These are phyloP conservation scores for Fusarium chlamydosporum DNA, from an alignment of 2,329 filamentous ascomycete species.

Conservation along the genomic window DNA sequence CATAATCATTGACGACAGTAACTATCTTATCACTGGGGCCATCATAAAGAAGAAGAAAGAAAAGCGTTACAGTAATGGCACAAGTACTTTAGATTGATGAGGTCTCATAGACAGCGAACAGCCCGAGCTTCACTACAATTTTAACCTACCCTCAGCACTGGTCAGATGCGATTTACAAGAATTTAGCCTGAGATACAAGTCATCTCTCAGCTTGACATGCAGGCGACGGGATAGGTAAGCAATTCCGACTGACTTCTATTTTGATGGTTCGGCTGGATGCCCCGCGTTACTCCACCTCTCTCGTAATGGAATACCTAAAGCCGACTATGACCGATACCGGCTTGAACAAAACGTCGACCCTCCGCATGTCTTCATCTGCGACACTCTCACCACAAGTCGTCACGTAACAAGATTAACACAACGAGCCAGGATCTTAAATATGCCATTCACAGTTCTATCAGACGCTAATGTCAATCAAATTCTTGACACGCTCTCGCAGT, in stretches of 20 bases:
- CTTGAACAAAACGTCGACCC: no score
- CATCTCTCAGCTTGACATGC: no score
- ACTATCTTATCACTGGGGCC: neutral
- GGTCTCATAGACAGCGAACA: no score
- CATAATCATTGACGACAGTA: slow-evolving; percentile 4
- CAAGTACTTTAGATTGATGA: slow-evolving; percentile 6
- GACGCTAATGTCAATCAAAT: slow-evolving; percentile 46
- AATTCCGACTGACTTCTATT: neutral
- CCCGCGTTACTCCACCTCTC: neutral
- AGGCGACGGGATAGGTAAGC: no score
- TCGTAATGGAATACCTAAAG: no score
- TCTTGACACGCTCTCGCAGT: slow-evolving; percentile 31
- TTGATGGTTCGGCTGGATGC: neutral
- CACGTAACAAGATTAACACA: neutral
- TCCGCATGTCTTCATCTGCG: neutral
- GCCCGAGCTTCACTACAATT: neutral
- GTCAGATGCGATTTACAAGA: no score
- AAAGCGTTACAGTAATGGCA: neutral
- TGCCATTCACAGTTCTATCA: slow-evolving; percentile 49
- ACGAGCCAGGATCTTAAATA: neutral
- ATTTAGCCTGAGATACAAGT: no score
- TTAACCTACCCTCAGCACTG: neutral
- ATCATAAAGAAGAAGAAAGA: no score
- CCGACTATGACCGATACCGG: slow-evolving; percentile 3
- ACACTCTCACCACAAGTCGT: neutral